phyloP scores from a whole-genome alignment of 129 eudicot species.

The Erigeron canadensis region DNA sequence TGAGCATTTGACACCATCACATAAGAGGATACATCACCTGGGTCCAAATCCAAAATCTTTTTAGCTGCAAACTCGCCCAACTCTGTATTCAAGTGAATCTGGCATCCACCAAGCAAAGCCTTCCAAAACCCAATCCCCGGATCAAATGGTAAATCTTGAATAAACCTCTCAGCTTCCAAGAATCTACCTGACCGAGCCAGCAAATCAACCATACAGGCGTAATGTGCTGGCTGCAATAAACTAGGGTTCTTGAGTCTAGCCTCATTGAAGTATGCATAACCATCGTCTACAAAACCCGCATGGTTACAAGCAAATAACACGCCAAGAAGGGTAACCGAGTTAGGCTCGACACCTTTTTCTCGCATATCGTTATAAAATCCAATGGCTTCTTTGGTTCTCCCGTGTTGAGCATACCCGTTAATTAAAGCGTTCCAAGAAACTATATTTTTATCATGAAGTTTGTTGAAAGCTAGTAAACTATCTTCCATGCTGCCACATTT shows the following conservation, averaged over 20 bases:
- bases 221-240: conserved; percentile 57
- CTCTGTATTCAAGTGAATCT: conserved; percentile 51
- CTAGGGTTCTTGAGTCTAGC: conserved; percentile 42
- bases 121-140: conserved; percentile 87
- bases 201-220: conserved; percentile 72
- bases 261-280: conserved; percentile 47
- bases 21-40: conserved; percentile 67
- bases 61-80: conserved; percentile 57
- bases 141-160: conserved; percentile 63
- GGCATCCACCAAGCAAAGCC: conserved; percentile 81
- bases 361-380: conserved; percentile 38
- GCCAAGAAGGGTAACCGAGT: conserved; percentile 67
- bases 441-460: conserved; percentile 40
- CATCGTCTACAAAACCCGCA: conserved; percentile 60
- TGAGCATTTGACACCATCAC: conserved; percentile 81
- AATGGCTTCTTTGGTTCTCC: conserved; percentile 52
- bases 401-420: conserved; percentile 68
- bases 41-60: conserved; percentile 64
- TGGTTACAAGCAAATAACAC: conserved; percentile 66
- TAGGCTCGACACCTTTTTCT: conserved; percentile 39
- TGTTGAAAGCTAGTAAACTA: conserved; percentile 45
- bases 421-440: conserved; percentile 81
- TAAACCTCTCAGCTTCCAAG: conserved; percentile 57
- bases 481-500: conserved; percentile 88
- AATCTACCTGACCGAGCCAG: conserved; percentile 72